Conservation (phyloP, 2,329 filamentous ascomycete species). For the Teratosphaeria destructans region DNA sequence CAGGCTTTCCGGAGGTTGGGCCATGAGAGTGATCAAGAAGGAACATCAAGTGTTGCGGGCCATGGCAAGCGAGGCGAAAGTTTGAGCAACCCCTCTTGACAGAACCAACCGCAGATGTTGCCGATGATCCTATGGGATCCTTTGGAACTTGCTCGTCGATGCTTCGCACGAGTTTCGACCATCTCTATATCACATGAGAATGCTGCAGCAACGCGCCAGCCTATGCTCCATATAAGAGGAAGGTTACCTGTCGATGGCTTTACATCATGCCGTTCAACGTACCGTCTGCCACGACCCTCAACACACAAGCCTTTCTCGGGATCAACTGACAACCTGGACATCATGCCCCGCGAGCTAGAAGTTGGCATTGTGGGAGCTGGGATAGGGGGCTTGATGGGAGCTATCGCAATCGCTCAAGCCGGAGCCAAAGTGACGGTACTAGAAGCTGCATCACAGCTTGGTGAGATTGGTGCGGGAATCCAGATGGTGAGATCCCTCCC, state of each 20-base stretch:
- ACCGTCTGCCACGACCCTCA: too few species aligned
- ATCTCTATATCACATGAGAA: background rate
- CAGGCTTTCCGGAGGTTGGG: too few species aligned
- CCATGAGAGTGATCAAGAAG: too few species aligned
- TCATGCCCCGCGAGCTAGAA: slow-evolving; percentile 9
- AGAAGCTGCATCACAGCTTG: slow-evolving; percentile 28
- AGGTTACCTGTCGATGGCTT: too few species aligned
- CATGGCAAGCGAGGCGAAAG: background rate
- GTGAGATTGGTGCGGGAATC: slow-evolving; percentile 24
- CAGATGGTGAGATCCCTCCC: slow-evolving; percentile 4
- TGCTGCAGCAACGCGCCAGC: background rate
- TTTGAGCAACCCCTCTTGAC: background rate
- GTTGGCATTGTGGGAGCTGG: slow-evolving; percentile 24
- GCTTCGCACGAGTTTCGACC: background rate
- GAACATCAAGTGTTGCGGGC: background rate
- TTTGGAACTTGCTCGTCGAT: background rate
- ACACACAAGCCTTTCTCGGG: background rate
- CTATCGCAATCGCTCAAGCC: slow-evolving; percentile 27
- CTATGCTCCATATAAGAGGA: background rate
- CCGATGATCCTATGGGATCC: background rate
- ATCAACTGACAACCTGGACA: background rate
- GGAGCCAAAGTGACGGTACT: slow-evolving; percentile 29
- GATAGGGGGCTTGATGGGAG: slow-evolving; percentile 30
- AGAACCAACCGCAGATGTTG: background rate
- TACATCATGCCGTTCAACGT: too few species aligned